phyloP scores from a whole-genome alignment of 2,329 filamentous ascomycete species.

The Exserohilum turcica region DNA sequence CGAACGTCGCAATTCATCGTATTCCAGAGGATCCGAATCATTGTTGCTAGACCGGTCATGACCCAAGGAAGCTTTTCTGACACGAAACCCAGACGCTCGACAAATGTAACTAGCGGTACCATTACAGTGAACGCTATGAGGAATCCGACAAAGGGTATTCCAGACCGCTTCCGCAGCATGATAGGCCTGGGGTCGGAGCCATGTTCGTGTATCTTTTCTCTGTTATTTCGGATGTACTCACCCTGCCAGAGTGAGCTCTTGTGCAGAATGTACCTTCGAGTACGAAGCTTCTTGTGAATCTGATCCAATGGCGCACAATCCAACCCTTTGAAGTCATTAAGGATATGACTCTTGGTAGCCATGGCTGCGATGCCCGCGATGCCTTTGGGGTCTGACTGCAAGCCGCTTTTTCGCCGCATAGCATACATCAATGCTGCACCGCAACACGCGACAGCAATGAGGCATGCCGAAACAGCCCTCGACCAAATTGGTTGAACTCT shows the following conservation, averaged over 20 bases:
- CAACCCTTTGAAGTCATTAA: conserved; percentile 74
- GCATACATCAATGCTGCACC: conserved; percentile 65
- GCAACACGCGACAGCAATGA: conserved; percentile 63
- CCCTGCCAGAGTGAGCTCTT: conserved; percentile 74
- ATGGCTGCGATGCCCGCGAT: conserved; percentile 76
- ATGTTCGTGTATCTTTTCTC: conserved; percentile 55
- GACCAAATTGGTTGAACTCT: conserved; percentile 64
- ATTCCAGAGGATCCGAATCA: conserved; percentile 71
- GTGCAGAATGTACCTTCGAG: conserved; percentile 69
- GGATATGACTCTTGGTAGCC: conserved; percentile 73
- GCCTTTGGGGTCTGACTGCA: conserved; percentile 71
- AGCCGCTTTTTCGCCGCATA: conserved; percentile 67
- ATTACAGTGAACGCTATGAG: conserved; percentile 63
- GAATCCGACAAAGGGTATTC: conserved; percentile 64
- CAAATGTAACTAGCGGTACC: conserved; percentile 68
- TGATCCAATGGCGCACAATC: conserved; percentile 69
- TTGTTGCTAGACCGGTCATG: conserved; percentile 67
- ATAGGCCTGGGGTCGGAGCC: conserved; percentile 65
- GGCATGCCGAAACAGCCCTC: conserved; percentile 62
- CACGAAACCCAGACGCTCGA: conserved; percentile 56
- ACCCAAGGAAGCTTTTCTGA: conserved; percentile 69
- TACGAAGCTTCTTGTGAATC: conserved; percentile 70
- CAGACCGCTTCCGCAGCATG: conserved; percentile 67
- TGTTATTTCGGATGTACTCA: conserved; percentile 55
- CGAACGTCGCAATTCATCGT: conserved; percentile 71